Conservation (phyloP, 2,329 filamentous ascomycete species). For the Fusarium drepaniforme region DNA sequence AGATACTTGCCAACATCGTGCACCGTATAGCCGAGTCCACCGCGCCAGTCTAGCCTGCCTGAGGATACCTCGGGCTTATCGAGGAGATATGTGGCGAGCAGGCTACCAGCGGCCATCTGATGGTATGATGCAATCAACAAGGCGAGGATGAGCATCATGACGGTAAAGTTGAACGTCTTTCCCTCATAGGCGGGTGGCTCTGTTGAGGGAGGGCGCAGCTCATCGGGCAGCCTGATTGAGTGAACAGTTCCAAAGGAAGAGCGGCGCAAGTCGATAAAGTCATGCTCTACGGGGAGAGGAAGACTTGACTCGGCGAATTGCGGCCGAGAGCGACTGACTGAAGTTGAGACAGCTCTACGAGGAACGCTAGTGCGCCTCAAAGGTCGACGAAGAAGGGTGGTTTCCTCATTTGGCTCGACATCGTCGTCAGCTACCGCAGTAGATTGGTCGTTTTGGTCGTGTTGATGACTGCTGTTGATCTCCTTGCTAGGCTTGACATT, state of each 20-base stretch:
- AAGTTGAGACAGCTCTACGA: constrained; percentile 29
- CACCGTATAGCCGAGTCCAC: constrained; percentile 75
- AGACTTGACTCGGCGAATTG: constrained; percentile 39
- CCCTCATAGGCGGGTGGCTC: constrained; percentile 28
- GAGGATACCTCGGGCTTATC: constrained; percentile 45
- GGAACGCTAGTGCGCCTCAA: constrained; percentile 26
- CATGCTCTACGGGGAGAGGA: constrained; percentile 35
- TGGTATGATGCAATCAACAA: constrained; percentile 58
- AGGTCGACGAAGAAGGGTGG: constrained; percentile 32
- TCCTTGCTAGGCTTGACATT: constrained; percentile 35
- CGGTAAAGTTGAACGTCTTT: constrained; percentile 52
- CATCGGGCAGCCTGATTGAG: constrained; percentile 50
- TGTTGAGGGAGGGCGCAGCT: constrained; percentile 29
- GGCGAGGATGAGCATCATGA: constrained; percentile 51
- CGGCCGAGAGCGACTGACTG: constrained; percentile 32
- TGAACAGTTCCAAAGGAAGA: constrained; percentile 58
- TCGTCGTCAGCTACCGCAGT: constrained; percentile 33
- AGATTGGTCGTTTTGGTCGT: constrained; percentile 36
- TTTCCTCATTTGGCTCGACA: constrained; percentile 33
- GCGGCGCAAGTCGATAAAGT: constrained; percentile 40
- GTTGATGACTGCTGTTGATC: neutral
- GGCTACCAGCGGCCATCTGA: constrained; percentile 58
- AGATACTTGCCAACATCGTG: constrained; percentile 77
- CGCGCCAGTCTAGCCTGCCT: constrained; percentile 58
- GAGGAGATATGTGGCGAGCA: constrained; percentile 58